Percentiles rank a stretch among this genome's conserved stretches.
Evolutionary conservation across 345 rosid genomes (phyloP).

Genomic region (Excoecaria agallocha): DNA sequence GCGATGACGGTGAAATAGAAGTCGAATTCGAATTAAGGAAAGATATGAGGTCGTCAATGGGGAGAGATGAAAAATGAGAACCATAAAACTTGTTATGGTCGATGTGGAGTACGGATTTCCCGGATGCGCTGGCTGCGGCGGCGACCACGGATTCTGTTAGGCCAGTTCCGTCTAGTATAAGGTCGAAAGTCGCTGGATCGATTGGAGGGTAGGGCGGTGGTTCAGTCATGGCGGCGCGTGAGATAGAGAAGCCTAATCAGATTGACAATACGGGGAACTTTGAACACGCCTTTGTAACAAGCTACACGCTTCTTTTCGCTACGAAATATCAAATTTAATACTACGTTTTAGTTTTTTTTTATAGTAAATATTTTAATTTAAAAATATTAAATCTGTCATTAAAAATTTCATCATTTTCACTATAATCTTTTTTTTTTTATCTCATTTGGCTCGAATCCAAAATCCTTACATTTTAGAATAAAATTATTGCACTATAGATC

Average conservation of each 20-base stretch:
- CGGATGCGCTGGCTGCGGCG: slow-evolving; percentile 67
- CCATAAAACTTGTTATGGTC: slow-evolving; percentile 91
- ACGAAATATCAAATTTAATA: too few relatives aligned
- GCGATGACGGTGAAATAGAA: slow-evolving; percentile 19
- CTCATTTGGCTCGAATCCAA: too few relatives aligned
- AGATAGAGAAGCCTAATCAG: neutral
- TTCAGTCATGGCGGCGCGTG: slow-evolving; percentile 35
- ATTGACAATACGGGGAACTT: too few relatives aligned
- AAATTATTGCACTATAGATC: too few relatives aligned
- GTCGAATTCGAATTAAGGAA: slow-evolving; percentile 53
- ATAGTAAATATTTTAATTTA: too few relatives aligned
- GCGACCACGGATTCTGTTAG: slow-evolving; percentile 63
- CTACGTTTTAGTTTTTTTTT: too few relatives aligned
- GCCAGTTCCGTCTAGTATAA: slow-evolving; percentile 71
- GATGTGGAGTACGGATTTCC: slow-evolving; percentile 78
- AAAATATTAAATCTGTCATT: too few relatives aligned
- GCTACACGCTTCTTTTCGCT: too few relatives aligned
- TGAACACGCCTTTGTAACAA: too few relatives aligned
- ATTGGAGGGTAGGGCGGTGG: slow-evolving; percentile 62
- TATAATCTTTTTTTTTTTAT: too few relatives aligned
- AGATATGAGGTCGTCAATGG: slow-evolving; percentile 53
- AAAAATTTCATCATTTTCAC: too few relatives aligned
- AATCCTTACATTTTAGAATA: too few relatives aligned
- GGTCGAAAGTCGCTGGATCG: slow-evolving; percentile 70
- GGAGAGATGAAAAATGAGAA: slow-evolving; percentile 74